Percentiles rank a stretch among this genome's conserved stretches.
Evolutionary conservation across 768 basidiomycete species (phyloP).

Genomic region (Amanita phalloides): DNA sequence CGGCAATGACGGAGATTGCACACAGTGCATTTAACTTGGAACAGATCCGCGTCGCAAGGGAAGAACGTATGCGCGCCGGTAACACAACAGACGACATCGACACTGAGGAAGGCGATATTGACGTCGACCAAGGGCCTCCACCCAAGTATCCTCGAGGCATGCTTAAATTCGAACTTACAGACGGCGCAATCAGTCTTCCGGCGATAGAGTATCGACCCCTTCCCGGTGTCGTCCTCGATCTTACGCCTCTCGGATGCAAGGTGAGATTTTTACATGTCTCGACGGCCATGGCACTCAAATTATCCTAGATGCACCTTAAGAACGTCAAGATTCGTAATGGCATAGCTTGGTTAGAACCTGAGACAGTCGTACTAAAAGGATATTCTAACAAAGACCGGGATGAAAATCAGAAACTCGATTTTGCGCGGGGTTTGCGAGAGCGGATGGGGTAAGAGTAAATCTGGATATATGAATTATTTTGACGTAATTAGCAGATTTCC

Average conservation of each 20-base stretch:
- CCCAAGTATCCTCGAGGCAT: conserved; percentile 78
- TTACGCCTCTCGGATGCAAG: conserved; percentile 77
- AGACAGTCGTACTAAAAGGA: conserved; percentile 48
- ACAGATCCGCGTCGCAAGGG: conserved; percentile 53
- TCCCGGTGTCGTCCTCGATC: conserved; percentile 56
- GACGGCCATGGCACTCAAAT: background rate
- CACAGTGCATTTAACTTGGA: conserved; percentile 73
- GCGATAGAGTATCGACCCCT: conserved; percentile 75
- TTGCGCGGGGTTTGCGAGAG: conserved; percentile 46
- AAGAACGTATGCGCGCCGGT: conserved; percentile 53
- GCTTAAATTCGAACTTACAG: conserved; percentile 65
- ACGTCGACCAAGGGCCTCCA: conserved; percentile 61
- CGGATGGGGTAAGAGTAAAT: conserved; percentile 53
- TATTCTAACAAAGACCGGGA: conserved; percentile 59
- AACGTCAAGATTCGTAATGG: conserved; percentile 60
- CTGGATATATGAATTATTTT: background rate
- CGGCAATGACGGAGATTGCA: conserved; percentile 74
- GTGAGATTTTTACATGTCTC: conserved; percentile 23
- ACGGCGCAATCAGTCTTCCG: conserved; percentile 57
- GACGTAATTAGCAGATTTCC: conserved; percentile 8
- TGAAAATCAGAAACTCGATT: conserved; percentile 40
- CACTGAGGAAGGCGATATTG: conserved; percentile 43
- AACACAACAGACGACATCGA: conserved; percentile 28
- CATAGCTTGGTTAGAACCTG: conserved; percentile 69
- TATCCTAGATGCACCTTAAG: conserved; percentile 52